Conservation (phyloP, 2,329 filamentous ascomycete species). For the Ophiostoma montium region DNA sequence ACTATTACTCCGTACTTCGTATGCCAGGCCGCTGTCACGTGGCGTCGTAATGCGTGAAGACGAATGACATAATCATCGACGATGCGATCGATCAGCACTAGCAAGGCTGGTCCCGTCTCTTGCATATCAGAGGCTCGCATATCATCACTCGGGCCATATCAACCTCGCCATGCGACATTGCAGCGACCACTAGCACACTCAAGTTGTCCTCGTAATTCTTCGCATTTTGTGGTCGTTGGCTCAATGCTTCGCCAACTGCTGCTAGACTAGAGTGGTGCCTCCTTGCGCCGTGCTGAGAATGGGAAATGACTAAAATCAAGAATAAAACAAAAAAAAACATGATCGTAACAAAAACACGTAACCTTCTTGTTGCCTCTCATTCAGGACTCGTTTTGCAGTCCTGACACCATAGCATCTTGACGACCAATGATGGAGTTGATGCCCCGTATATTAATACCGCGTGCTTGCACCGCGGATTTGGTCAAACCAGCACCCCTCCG, state of each 20-base stretch:
- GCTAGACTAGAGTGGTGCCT: neutral
- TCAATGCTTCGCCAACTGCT: neutral
- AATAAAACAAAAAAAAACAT: neutral
- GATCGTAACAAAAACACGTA: neutral
- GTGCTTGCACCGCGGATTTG: conserved; percentile 7
- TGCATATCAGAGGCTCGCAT: no score
- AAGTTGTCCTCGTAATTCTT: no score
- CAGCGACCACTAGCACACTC: no score
- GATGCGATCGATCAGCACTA: no score
- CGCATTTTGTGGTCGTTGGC: no score
- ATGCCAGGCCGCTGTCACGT: neutral
- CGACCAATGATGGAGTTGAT: neutral
- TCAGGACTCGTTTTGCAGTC: neutral
- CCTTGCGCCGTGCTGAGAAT: neutral
- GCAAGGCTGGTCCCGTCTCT: no score
- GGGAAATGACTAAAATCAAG: no score
- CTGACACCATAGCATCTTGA: no score
- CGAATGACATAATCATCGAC: neutral
- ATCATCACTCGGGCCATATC: no score
- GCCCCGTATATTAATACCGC: conserved; percentile 6
- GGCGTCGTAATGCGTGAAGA: neutral
- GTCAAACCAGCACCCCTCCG: conserved; percentile 3
- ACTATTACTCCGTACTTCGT: no score
- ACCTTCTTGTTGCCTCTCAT: neutral
- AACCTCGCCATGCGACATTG: no score